Evolutionary conservation across 2,329 filamentous ascomycete species (phyloP).

Genomic region (Cordyceps fumosorosea): DNA sequence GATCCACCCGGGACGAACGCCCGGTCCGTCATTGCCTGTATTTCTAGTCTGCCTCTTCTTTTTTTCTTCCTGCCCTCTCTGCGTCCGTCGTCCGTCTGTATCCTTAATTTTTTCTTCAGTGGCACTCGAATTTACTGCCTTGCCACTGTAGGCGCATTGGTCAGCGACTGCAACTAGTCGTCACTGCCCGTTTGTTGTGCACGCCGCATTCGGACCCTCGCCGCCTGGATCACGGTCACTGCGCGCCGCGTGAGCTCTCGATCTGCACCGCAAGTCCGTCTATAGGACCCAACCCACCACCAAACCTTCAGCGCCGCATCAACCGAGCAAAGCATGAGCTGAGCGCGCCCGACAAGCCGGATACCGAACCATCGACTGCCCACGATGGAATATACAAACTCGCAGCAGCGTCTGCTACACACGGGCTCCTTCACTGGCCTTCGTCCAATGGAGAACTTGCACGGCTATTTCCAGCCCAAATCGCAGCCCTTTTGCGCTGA

Average conservation of each 20-base stretch:
- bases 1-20: conserved; percentile 4
- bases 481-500: conserved; percentile 78
- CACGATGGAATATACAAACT: conserved; percentile 10
- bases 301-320: background rate
- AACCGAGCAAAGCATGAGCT: conserved; percentile 4
- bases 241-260: background rate
- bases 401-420: conserved; percentile 44
- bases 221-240: background rate
- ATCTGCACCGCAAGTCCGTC: background rate
- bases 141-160: background rate
- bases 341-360: background rate
- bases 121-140: background rate
- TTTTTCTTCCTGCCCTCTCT: background rate
- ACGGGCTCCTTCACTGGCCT: conserved; percentile 58
- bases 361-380: background rate
- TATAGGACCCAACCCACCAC: background rate
- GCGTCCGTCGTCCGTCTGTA: background rate
- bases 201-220: conserved; percentile 5
- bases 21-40: background rate
- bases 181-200: background rate
- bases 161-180: background rate
- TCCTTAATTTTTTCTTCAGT: background rate
- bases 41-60: conserved; percentile 1
- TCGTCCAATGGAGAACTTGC: conserved; percentile 43
- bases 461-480: conserved; percentile 55